Conservation (phyloP, 768 basidiomycete genomes). For the Dictyophora rubrovolvata region DNA sequence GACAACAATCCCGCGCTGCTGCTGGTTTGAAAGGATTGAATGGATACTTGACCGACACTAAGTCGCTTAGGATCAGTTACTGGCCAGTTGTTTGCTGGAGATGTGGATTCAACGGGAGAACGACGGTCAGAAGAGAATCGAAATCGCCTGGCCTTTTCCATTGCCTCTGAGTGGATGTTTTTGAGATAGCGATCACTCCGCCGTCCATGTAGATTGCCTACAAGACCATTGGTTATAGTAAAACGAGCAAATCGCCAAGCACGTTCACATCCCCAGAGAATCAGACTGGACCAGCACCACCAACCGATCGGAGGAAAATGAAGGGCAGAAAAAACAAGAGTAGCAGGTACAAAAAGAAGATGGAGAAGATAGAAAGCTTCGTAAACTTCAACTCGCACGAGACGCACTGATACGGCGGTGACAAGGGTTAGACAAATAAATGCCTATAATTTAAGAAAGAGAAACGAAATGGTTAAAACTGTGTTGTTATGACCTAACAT, state of each 20-base stretch:
- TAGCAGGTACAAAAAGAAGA: conserved; percentile 51
- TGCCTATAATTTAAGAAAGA: conserved; percentile 30
- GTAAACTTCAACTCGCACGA: conserved; percentile 43
- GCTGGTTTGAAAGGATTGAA: conserved; percentile 2
- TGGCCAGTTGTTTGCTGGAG: background rate
- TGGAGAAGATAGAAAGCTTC: conserved; percentile 61
- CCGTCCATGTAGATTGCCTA: conserved; percentile 20
- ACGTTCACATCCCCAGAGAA: conserved; percentile 56
- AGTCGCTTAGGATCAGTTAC: background rate
- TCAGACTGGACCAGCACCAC: conserved; percentile 60
- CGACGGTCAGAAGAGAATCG: background rate
- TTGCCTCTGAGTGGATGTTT: background rate
- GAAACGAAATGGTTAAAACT: conserved; percentile 7
- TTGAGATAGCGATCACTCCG: background rate
- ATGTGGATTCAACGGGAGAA: background rate
- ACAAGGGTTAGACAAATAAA: conserved; percentile 45
- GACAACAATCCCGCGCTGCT: background rate
- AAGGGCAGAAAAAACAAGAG: conserved; percentile 47
- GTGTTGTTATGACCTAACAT: background rate
- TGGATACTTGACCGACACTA: background rate
- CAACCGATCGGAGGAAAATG: conserved; percentile 58
- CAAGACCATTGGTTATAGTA: conserved; percentile 48
- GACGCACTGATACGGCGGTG: conserved; percentile 38
- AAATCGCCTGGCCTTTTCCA: background rate
- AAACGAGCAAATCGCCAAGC: conserved; percentile 44